A percentile compares a stretch with the other conserved stretches of the same genome.
phyloP scores from a whole-genome alignment of 2,329 filamentous ascomycete genomes.

The Arthroderma sp. region DNA sequence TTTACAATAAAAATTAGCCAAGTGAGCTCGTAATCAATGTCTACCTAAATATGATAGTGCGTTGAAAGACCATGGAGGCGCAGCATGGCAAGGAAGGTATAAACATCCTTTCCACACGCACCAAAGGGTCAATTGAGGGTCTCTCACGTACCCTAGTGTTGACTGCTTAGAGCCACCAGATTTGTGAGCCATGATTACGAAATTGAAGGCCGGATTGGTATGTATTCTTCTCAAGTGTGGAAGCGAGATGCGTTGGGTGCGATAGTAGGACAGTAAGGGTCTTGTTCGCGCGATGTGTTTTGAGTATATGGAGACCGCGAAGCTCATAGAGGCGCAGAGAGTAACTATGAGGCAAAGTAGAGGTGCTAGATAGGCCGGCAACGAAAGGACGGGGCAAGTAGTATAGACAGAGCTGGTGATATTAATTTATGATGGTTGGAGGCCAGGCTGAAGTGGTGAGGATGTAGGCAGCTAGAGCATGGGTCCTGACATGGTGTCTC shows the following conservation, averaged over 20 bases:
- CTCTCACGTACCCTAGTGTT: slow-evolving; percentile 76
- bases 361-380: neutral
- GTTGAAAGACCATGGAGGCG: neutral
- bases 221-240: neutral
- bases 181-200: slow-evolving; percentile 20
- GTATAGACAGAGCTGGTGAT: neutral
- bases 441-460: neutral
- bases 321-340: neutral
- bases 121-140: slow-evolving; percentile 62
- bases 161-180: slow-evolving; percentile 50
- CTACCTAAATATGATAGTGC: neutral
- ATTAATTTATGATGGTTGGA: neutral
- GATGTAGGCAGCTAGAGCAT: neutral
- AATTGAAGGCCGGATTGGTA: neutral
- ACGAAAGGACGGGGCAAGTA: neutral
- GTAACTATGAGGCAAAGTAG: neutral
- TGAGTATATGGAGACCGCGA: neutral
- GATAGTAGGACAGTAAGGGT: neutral
- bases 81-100: neutral
- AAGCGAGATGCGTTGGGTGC: neutral
- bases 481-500: neutral
- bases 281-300: neutral
- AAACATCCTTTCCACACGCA: slow-evolving; percentile 33
- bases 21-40: neutral
- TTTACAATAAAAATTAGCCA: neutral